Evolutionary conservation across 768 basidiomycete genomes (phyloP), one percentile per base, ranked within the genome.

Genomic region (Cystobasidium ongulense): DNA sequence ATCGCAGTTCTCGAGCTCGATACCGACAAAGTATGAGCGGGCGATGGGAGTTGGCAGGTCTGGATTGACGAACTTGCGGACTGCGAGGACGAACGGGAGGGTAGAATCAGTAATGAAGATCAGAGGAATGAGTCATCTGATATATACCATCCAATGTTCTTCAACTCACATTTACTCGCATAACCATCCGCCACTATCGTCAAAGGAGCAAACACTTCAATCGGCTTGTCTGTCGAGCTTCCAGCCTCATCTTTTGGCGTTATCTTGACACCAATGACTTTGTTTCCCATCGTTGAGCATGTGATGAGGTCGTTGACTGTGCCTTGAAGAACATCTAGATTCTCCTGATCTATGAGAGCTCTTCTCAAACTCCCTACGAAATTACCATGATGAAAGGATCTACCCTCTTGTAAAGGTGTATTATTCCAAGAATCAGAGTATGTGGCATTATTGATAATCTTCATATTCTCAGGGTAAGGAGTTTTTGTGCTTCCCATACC

Each of bases 121-220:
- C n/a, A n/a, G n/a, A n/a, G n/a, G n/a, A n/a, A n/a, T n/a, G n/a
- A n/a, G n/a, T n/a, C n/a, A n/a, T n/a, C n/a, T n/a, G n/a, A 46
- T 46, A 46, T 46, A 46, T 13, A n/a, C 43, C 43, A 13, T 46
- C 43, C 13, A 46, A 46, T 13, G 43, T 11, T 31, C n/a, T 59
- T 11, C 36, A 15, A 50, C 67, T 41, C 5, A 71, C 68, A 79
- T 54, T 94, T 96, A 2, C 91, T 94, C 82, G 91, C 91, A 81
- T 92, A 96, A 0, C 95, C 95, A 80, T 99, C 95, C 2, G 94
- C 92, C 73, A 97, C 82, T 79, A 98, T 82, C 54, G 92, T 90
- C 63, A 99, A 81, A 76, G 89, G 87, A 0, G 90, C 92, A 23
- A 57, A 74, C 27, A 74, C 25, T 27, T 86, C 85, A 17, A 68